phyloP scores from a whole-genome alignment of 1,284 basidiomycete genomes.

The Naganishia albida region DNA sequence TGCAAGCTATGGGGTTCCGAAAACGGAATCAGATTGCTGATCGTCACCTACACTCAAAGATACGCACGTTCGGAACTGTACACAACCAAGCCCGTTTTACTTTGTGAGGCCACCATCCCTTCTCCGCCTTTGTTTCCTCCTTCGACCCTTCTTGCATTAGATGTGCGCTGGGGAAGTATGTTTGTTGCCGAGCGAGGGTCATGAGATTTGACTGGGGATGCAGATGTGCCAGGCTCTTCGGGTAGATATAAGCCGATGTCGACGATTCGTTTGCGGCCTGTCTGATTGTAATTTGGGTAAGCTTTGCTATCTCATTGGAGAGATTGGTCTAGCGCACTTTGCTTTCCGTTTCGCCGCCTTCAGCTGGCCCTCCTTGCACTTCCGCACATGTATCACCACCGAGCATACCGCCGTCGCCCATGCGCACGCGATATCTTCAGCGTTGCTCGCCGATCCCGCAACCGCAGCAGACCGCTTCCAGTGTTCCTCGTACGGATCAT shows the following conservation, averaged over 20 bases:
- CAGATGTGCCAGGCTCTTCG: constrained; percentile 60
- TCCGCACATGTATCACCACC: constrained; percentile 51
- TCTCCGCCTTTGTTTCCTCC: constrained; percentile 36
- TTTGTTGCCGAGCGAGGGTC: constrained; percentile 68
- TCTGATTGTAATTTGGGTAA: not conserved
- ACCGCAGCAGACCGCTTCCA: constrained; percentile 49
- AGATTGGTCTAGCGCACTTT: too few relatives aligned
- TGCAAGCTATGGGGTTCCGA: constrained; percentile 63
- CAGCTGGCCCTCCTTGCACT: constrained; percentile 28
- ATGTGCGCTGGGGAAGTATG: constrained; percentile 56
- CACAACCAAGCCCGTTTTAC: constrained; percentile 65
- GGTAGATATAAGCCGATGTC: constrained; percentile 5
- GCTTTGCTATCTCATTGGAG: not conserved
- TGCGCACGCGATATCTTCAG: constrained; percentile 56
- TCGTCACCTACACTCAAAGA: not conserved
- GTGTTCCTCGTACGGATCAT: constrained; percentile 79
- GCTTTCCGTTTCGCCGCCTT: too few relatives aligned
- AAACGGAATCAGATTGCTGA: not conserved
- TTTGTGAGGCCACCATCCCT: constrained; percentile 70
- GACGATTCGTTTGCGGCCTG: constrained; percentile 24
- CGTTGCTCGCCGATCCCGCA: constrained; percentile 48
- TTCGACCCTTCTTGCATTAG: not conserved
- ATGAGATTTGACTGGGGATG: constrained; percentile 67
- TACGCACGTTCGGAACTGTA: constrained; percentile 65
- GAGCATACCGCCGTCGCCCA: constrained; percentile 78